A percentile compares a stretch with the other conserved stretches of the same genome.
Conservation (phyloP, 176 grass and related monocot genomes). For the Hsuehochloa calcarea region DNA sequence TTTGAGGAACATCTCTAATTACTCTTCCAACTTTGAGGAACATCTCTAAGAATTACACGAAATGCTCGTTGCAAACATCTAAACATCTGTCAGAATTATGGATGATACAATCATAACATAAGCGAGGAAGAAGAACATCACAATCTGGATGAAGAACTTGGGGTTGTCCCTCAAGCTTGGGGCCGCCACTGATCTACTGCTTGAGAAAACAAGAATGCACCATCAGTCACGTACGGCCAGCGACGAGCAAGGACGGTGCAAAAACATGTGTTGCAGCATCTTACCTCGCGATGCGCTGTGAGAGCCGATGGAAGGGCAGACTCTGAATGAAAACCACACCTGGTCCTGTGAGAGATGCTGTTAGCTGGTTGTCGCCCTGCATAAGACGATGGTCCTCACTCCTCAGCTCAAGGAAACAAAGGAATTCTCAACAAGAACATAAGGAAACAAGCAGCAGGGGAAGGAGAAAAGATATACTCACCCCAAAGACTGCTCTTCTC, state of each 20-base stretch:
- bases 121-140: slow-evolving; percentile 87
- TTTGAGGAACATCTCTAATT: slow-evolving; percentile 16
- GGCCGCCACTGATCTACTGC: slow-evolving; percentile 64
- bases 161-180: slow-evolving; percentile 94
- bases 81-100: slow-evolving; percentile 92
- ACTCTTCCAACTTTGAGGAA: slow-evolving; percentile 24
- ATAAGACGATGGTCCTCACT: slow-evolving; percentile 3
- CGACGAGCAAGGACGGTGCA: neutral
- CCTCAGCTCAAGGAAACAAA: slow-evolving; percentile 16
- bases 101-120: slow-evolving; percentile 99
- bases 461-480: slow-evolving; percentile 30
- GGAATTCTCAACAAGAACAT: neutral
- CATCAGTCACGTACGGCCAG: neutral
- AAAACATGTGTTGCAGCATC: neutral
- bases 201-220: slow-evolving; percentile 26
- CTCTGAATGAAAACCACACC: slow-evolving; percentile 97
- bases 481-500: slow-evolving; percentile 74
- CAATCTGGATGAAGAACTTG: slow-evolving; percentile 93
- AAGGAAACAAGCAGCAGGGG: neutral
- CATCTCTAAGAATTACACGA: slow-evolving; percentile 29
- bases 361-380: slow-evolving; percentile 77
- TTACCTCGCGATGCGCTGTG: slow-evolving; percentile 89
- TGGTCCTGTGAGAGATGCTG: slow-evolving; percentile 75
- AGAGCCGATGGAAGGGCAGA: slow-evolving; percentile 75
- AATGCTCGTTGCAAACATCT: slow-evolving; percentile 37